Evolutionary conservation across 2,329 filamentous ascomycete genomes (phyloP).

Genomic region (Graphiopsis chlorocephala): DNA sequence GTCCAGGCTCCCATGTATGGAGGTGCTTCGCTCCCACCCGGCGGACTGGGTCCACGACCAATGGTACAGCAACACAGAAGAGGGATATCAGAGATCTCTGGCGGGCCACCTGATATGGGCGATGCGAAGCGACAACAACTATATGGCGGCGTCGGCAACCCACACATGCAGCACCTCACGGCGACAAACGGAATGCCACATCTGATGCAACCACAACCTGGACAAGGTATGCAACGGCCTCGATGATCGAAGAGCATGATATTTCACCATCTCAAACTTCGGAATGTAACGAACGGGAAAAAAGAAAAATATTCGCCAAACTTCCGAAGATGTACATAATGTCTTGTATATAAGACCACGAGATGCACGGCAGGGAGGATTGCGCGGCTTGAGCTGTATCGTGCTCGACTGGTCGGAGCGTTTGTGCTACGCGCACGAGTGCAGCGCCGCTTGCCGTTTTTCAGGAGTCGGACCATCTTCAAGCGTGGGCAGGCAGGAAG

Average conservation of each 20-base stretch:
- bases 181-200: constrained; percentile 4
- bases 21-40: constrained; percentile 34
- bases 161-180: constrained; percentile 7
- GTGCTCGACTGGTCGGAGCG: not conserved
- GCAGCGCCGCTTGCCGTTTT: not conserved
- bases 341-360: not conserved
- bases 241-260: not conserved
- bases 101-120: constrained; percentile 51
- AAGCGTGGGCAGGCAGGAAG: not conserved
- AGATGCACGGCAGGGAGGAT: not conserved
- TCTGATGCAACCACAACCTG: constrained; percentile 7
- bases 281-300: not conserved
- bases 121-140: constrained; percentile 60
- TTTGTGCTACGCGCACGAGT: not conserved
- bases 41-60: constrained; percentile 36
- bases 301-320: not conserved
- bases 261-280: not conserved
- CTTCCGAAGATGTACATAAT: not conserved
- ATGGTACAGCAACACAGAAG: constrained; percentile 48
- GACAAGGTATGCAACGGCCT: not conserved
- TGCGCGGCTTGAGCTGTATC: not conserved
- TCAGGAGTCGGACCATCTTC: not conserved
- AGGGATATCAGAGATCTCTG: constrained; percentile 60
- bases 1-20: constrained; percentile 33
- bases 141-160: constrained; percentile 37